Conservation (phyloP, 1,284 basidiomycete genomes). For the Golubevia pallescens region DNA sequence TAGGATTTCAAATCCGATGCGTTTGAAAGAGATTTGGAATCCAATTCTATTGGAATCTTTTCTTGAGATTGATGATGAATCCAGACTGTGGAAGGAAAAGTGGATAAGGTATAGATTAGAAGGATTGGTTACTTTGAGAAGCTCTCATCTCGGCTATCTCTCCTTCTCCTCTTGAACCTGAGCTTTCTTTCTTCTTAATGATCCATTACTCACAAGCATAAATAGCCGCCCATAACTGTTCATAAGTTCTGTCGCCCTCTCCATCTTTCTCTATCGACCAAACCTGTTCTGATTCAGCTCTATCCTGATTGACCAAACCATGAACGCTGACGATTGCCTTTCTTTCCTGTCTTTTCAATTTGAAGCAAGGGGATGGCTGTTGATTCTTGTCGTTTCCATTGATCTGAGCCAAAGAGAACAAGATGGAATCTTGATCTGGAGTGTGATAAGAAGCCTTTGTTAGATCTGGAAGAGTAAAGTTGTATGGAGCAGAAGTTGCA, state of each 20-base stretch:
- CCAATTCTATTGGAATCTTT: constrained; percentile 15
- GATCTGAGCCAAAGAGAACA: no score
- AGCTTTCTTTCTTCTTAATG: no score
- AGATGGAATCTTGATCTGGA: no score
- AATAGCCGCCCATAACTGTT: constrained; percentile 20
- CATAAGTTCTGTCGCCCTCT: neutral
- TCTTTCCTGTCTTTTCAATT: neutral
- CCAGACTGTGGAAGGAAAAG: constrained; percentile 18
- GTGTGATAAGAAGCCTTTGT: no score
- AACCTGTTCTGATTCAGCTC: constrained; percentile 15
- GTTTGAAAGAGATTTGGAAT: neutral
- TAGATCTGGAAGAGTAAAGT: no score
- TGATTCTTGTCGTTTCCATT: no score
- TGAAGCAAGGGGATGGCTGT: no score
- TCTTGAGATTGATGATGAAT: constrained; percentile 23
- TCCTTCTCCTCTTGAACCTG: no score
- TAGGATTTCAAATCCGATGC: neutral
- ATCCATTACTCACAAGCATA: constrained; percentile 17
- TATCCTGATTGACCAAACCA: constrained; percentile 25
- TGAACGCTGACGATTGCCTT: constrained; percentile 17
- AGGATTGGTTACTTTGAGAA: no score
- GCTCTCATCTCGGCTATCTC: no score
- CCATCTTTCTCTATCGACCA: constrained; percentile 17
- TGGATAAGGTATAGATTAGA: neutral
- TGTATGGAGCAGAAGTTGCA: no score